Conservation (phyloP, 1,139 yeast species). For the Yamadazyma epiphylla region DNA sequence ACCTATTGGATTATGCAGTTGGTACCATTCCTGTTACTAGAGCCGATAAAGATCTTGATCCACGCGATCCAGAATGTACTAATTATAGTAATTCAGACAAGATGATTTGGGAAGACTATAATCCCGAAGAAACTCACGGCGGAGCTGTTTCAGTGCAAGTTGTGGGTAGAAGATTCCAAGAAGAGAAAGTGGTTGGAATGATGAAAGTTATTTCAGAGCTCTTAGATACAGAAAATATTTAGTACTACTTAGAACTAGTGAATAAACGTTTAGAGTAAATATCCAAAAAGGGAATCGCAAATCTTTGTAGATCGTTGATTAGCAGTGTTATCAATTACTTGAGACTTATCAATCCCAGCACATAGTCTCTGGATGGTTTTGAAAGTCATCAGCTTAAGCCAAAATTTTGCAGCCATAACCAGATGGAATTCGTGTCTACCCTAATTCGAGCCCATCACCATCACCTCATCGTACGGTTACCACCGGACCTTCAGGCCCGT, state of each 20-base stretch:
- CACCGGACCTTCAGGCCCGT: no score
- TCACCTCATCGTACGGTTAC: no score
- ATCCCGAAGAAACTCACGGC: conserved; percentile 54
- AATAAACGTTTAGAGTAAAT: no score
- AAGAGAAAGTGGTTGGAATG: conserved; percentile 54
- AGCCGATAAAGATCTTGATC: conserved; percentile 44
- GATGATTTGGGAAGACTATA: conserved; percentile 34
- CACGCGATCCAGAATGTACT: conserved; percentile 14
- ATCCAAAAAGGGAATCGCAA: no score
- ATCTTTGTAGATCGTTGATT: no score
- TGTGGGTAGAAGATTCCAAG: conserved; percentile 54
- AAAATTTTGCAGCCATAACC: no score
- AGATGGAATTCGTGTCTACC: no score
- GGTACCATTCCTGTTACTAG: conserved; percentile 58
- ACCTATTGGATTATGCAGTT: conserved; percentile 54
- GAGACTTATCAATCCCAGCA: no score
- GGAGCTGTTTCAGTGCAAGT: conserved; percentile 68
- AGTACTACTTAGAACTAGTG: conserved; percentile 1
- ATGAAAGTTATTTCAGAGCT: conserved; percentile 22
- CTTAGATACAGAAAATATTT: conserved; percentile 8
- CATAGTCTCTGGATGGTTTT: no score
- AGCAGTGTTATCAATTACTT: no score
- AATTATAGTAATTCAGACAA: conserved; percentile 16
- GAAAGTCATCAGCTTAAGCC: no score
- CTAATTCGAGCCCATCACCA: no score